Conservation (phyloP, 352 stramenopile species). For the Phytophthora melonis region DNA sequence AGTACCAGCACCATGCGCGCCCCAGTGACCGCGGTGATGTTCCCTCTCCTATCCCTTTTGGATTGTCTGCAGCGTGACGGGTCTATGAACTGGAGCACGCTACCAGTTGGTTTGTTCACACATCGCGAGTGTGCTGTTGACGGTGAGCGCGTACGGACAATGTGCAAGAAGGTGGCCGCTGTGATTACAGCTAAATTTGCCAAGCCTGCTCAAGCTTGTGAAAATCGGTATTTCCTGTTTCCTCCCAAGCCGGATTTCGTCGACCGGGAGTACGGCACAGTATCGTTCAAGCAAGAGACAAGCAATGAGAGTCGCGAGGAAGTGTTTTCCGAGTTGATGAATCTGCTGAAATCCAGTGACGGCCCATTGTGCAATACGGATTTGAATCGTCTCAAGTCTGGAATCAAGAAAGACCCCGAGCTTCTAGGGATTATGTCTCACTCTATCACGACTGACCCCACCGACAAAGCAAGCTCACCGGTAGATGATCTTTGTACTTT, state of each 20-base stretch:
- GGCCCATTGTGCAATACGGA: conserved; percentile 2
- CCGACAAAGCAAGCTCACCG: no score
- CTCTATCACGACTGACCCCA: no score
- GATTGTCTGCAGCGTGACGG: conserved; percentile 42
- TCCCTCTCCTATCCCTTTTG: conserved; percentile 38
- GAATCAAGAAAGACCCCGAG: conserved; percentile 26
- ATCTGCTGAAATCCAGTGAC: conserved; percentile 16
- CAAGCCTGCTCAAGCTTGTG: conserved; percentile 5
- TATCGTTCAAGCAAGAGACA: conserved; percentile 14
- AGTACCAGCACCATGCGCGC: no score
- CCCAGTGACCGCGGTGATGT: conserved; percentile 30
- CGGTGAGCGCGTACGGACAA: not conserved
- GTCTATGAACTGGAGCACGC: conserved; percentile 13
- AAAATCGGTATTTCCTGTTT: conserved; percentile 24
- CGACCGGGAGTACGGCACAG: conserved; percentile 20
- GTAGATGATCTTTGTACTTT: no score
- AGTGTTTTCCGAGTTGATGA: conserved; percentile 32
- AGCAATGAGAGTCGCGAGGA: not conserved
- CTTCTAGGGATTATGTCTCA: not conserved
- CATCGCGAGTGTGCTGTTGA: not conserved
- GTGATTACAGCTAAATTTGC: conserved; percentile 36
- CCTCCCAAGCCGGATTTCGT: conserved; percentile 26
- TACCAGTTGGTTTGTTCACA: conserved; percentile 1
- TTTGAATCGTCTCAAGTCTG: conserved; percentile 14
- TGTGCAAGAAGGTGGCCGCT: conserved; percentile 17